Base-by-base conservation (phyloP, 2,329 filamentous ascomycete species). In the Colletotrichum spinosum region DNA sequence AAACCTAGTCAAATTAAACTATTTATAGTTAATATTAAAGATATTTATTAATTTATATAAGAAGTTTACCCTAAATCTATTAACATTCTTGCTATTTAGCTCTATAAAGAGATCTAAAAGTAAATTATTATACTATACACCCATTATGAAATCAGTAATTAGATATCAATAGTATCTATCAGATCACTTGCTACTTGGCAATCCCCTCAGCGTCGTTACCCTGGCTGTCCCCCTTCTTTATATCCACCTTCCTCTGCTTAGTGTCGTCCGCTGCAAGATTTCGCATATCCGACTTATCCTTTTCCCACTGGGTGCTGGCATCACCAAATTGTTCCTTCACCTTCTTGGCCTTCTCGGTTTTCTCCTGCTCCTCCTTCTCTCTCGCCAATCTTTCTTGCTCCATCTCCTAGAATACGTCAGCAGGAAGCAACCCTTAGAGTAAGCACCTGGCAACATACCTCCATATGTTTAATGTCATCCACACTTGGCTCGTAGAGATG, bases 401-500 rank as follows among this genome's bases (percentile, higher is more conserved):
- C 95, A 98, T 97, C 79, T 97, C 94, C 87, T 94, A 69, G 7
- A 25, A 8, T 2, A 48, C 13, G 17, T 71, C 54, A 71, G 67
- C 71, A 70, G 63, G 34, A 4, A 41, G 68, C 59, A 13, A 33
- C 51, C 48, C 13, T 37, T n/a, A 5, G n/a, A 15, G 5, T 6
- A 25, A 6, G 4, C 0, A 15, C 11, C 15, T 46, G 4, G 12
- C 7, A 11, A 73, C 81, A 65, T 77, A 90, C 88, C 82, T 94
- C 95, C 96, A 99, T 99, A 74, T 98, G 96, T 65, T 92, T 90
- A 68, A 98, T 92, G 73, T 99, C 96, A 74, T 99, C 96, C 13
- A 97, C 92, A 73, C 93, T 97, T n/a, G 96, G 96, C 79, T 99
- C 96, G 82, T 99, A 99, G 73, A 99, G 84, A 89, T 99, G 96